These are phyloP conservation scores for Physcomitrium patens DNA, from an alignment of 225 moss, liverwort and hornwort species.

Conservation along the genomic window DNA sequence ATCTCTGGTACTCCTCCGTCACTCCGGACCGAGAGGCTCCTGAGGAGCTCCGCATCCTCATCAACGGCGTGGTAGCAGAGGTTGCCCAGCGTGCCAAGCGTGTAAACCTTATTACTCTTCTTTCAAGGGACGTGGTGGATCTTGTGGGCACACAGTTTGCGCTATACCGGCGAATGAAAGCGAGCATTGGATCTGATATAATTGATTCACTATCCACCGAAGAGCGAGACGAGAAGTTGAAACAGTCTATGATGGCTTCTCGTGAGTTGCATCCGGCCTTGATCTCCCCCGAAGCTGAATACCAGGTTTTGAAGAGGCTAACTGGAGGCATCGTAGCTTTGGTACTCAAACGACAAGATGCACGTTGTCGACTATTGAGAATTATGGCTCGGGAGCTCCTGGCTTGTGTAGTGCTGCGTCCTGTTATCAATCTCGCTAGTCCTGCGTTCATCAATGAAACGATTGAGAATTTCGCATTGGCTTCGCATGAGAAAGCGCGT, in stretches of 20 bases:
- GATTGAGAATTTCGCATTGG: slow-evolving; percentile 67
- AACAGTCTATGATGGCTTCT: slow-evolving; percentile 68
- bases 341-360: slow-evolving; percentile 68
- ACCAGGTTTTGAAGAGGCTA: slow-evolving; percentile 71
- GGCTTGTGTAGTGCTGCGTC: slow-evolving; percentile 78
- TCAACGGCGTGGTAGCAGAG: slow-evolving; percentile 77
- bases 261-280: slow-evolving; percentile 88
- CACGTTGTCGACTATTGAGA: slow-evolving; percentile 56
- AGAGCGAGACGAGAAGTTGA: slow-evolving; percentile 91
- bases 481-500: slow-evolving; percentile 48
- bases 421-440: slow-evolving; percentile 71
- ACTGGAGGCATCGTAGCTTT: slow-evolving; percentile 73
- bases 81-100: slow-evolving; percentile 71
- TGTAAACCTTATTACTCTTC: slow-evolving; percentile 80
- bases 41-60: slow-evolving; percentile 70
- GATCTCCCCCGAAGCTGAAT: slow-evolving; percentile 74
- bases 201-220: slow-evolving; percentile 73
- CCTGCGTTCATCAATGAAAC: slow-evolving; percentile 74
- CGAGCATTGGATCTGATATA: slow-evolving; percentile 77
- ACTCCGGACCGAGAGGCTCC: slow-evolving; percentile 86
- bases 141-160: slow-evolving; percentile 75
- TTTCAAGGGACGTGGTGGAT: slow-evolving; percentile 83
- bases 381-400: slow-evolving; percentile 74
- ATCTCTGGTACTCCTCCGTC: slow-evolving; percentile 81
- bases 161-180: slow-evolving; percentile 83